phyloP scores from a whole-genome alignment of 192 early-diverging fungal genomes.

The Backusella tuberculispora region DNA sequence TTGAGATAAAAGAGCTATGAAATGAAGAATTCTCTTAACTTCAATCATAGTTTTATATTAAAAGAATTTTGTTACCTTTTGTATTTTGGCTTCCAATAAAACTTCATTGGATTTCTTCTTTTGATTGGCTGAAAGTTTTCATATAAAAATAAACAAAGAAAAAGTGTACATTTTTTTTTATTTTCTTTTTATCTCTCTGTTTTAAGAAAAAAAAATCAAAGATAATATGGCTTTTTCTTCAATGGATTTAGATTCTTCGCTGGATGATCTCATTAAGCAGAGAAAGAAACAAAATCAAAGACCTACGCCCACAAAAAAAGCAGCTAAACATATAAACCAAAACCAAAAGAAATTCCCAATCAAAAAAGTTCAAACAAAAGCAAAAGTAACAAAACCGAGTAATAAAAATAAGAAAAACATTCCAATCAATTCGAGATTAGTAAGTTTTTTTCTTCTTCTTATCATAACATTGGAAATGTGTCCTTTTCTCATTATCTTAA shows the following conservation, averaged over 20 bases:
- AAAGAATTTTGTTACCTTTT: too few species aligned
- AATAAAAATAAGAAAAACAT: neutral
- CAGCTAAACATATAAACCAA: constrained; percentile 5
- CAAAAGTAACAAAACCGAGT: constrained; percentile 5
- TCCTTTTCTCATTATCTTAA: neutral
- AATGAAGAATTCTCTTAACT: too few species aligned
- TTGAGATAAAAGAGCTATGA: too few species aligned
- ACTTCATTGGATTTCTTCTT: too few species aligned
- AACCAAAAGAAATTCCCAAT: constrained; percentile 2
- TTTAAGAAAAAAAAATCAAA: neutral
- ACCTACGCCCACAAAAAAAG: neutral
- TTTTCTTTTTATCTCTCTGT: too few species aligned
- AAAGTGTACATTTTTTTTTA: too few species aligned
- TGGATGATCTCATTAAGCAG: constrained; percentile 49
- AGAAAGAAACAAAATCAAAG: constrained; percentile 35
- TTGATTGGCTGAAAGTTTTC: too few species aligned
- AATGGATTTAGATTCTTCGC: constrained; percentile 46
- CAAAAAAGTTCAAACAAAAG: constrained; percentile 10
- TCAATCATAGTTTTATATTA: too few species aligned
- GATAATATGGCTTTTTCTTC: neutral
- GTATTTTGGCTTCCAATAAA: too few species aligned
- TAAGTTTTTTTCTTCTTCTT: neutral
- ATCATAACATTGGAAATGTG: neutral
- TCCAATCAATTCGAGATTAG: constrained; percentile 14
- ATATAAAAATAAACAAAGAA: too few species aligned